These are phyloP conservation scores for Macrocystidia cucumis DNA, from an alignment of 1,284 basidiomycete species.

Conservation along the genomic window DNA sequence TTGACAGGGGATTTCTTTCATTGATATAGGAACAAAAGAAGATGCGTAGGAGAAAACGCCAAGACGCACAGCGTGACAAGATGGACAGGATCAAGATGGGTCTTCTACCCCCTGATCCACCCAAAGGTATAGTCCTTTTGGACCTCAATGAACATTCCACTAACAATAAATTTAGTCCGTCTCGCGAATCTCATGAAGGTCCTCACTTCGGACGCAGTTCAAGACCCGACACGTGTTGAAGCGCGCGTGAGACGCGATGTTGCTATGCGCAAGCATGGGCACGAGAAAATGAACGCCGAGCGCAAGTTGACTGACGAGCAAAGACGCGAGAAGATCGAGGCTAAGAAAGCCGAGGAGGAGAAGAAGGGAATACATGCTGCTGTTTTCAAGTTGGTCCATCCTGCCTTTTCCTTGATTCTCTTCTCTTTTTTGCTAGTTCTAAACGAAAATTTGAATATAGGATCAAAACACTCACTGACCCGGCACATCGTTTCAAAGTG, in stretches of 20 bases:
- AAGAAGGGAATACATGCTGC: slow-evolving; percentile 81
- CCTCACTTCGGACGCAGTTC: slow-evolving; percentile 90
- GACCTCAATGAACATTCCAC: too few relatives aligned
- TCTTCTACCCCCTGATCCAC: slow-evolving; percentile 88
- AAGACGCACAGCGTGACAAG: slow-evolving; percentile 91
- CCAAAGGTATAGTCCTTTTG: slow-evolving; percentile 66
- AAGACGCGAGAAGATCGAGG: slow-evolving; percentile 78
- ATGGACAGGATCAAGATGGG: slow-evolving; percentile 96
- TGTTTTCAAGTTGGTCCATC: slow-evolving; percentile 76
- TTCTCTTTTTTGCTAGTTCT: slow-evolving; percentile 1
- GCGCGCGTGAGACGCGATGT: slow-evolving; percentile 92
- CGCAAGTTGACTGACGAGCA: slow-evolving; percentile 91
- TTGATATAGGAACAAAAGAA: slow-evolving; percentile 84
- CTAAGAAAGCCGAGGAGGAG: slow-evolving; percentile 81
- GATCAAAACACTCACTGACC: slow-evolving; percentile 86
- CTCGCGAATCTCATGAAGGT: slow-evolving; percentile 98
- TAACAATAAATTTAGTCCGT: slow-evolving; percentile 55
- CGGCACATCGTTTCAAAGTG: slow-evolving; percentile 93
- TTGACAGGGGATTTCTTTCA: too few relatives aligned
- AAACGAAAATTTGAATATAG: slow-evolving; percentile 28
- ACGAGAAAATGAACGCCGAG: slow-evolving; percentile 91
- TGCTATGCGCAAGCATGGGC: slow-evolving; percentile 78
- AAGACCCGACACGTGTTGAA: slow-evolving; percentile 97
- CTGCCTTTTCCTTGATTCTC: slow-evolving; percentile 2
- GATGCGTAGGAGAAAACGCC: slow-evolving; percentile 84